Percentiles rank a stretch among this genome's conserved stretches.
Evolutionary conservation across 768 basidiomycete species (phyloP).

Genomic region (Strobilomyces confusus): DNA sequence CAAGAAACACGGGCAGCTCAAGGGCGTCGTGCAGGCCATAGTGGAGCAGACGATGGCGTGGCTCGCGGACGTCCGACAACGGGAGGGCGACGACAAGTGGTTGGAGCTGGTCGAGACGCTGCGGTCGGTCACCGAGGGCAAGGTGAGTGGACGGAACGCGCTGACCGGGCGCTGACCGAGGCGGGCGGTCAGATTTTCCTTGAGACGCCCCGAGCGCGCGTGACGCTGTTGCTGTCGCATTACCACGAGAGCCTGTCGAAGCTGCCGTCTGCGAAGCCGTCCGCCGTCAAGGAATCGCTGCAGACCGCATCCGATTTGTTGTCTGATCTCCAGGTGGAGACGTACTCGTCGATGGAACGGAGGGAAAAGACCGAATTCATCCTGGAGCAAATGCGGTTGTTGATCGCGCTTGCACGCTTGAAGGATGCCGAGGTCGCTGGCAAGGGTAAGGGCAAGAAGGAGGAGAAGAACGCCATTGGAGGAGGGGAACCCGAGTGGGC

Average conservation of each 20-base stretch:
- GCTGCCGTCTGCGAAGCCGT: conserved; percentile 37
- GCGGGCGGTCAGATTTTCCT: conserved; percentile 72
- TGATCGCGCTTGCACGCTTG: conserved; percentile 69
- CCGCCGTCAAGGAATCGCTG: conserved; percentile 57
- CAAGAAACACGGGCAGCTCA: conserved; percentile 97
- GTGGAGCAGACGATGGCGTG: conserved; percentile 84
- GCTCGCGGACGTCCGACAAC: conserved; percentile 70
- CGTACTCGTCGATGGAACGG: conserved; percentile 97
- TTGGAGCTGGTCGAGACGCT: conserved; percentile 86
- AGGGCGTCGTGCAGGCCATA: conserved; percentile 84
- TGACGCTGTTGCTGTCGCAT: conserved; percentile 81
- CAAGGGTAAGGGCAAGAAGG: conserved; percentile 53
- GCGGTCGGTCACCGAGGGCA: conserved; percentile 91
- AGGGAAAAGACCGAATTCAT: conserved; percentile 98
- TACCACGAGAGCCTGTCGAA: conserved; percentile 74
- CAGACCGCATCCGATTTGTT: conserved; percentile 89
- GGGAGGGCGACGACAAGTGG: conserved; percentile 71
- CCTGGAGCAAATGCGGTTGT: conserved; percentile 92
- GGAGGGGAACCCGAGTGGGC: conserved; percentile 90
- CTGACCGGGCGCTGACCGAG: background rate
- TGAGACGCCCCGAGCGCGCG: conserved; percentile 92
- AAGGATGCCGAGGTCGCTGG: conserved; percentile 66
- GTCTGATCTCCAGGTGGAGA: conserved; percentile 95
- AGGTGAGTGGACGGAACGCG: conserved; percentile 49
- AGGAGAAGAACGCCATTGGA: conserved; percentile 50